Evolutionary conservation across 2,329 filamentous ascomycete species (phyloP), one percentile per base, ranked within the genome.

Genomic region (Aspergillus udagawae): DNA sequence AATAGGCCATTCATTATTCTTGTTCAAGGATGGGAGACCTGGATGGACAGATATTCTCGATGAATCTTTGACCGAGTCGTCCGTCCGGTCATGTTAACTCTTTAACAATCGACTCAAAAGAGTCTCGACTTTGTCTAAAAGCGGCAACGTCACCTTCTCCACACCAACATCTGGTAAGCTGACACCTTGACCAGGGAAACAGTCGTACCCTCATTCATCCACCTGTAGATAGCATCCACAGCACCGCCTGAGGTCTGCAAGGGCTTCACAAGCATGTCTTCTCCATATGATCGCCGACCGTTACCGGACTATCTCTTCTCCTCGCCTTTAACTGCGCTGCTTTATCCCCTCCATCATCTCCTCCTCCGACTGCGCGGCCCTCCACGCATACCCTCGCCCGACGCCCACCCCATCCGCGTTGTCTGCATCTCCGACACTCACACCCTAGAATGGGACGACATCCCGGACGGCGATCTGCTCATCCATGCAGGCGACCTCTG

Each of bases 401-500:
- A 80, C 47, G 63, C 70, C 55, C 78, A 77, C 1, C 76, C 83
- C 6, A 84, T 97, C 68, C 86, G 86, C 58, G 82, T 97, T 27
- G 90, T 97, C 61, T 96, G 91, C 75, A 85, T 97, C 62, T 93
- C 91, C 9, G 93, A 97, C 75, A 97, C 93, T 0, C 93, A 97
- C 76, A 65, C 79, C n/a, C 80, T 95, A 0, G 63, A 72, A 63
- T 73, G 71, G 62, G 45, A 59, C 12, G 65, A 73, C 35, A 61
- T 77, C 3, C 91, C 92, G 0, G 75, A 82, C 9, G 92, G 92
- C 55, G 92, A 97, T 72, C 80, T 97, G 23, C 83, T 97, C 51
- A 89, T 97, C 65, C 93, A 97, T 70, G 90, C 91, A 2, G 93
- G 93, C 41, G 93, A 97, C 75, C 80, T 96, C 67, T 88, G 87